These are phyloP conservation scores for Penicillium egyptiacum DNA, from an alignment of 495 filamentous ascomycete species.

Conservation along the genomic window DNA sequence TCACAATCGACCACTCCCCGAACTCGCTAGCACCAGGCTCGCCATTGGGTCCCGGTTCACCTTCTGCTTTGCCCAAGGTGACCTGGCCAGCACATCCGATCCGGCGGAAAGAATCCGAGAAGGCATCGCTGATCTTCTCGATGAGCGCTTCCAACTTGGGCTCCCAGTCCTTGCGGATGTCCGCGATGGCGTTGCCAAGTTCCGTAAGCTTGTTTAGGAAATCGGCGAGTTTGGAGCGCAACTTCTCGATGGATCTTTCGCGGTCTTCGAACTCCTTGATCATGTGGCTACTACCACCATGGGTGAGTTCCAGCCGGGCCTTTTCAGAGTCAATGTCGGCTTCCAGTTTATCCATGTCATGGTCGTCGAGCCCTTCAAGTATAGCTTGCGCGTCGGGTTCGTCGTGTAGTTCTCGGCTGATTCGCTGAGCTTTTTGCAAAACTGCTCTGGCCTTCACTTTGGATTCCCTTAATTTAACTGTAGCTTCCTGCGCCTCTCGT, in stretches of 20 bases:
- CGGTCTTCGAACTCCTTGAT: constrained; percentile 61
- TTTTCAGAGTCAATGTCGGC: constrained; percentile 71
- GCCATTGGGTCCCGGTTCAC: constrained; percentile 37
- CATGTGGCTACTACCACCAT: constrained; percentile 74
- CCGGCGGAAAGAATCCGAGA: constrained; percentile 84
- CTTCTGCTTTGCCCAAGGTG: constrained; percentile 53
- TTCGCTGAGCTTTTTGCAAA: constrained; percentile 34
- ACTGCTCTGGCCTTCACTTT: constrained; percentile 37
- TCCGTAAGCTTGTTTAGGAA: constrained; percentile 49
- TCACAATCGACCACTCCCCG: constrained; percentile 89
- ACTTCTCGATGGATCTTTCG: constrained; percentile 24
- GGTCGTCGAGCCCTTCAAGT: constrained; percentile 38
- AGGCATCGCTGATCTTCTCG: constrained; percentile 79
- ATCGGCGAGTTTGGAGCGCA: constrained; percentile 49
- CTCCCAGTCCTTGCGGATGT: constrained; percentile 69
- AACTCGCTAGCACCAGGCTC: constrained; percentile 71
- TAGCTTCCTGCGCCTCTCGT: constrained; percentile 39
- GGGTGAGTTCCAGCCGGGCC: constrained; percentile 73
- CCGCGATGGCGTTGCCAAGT: constrained; percentile 56
- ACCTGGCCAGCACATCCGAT: constrained; percentile 97
- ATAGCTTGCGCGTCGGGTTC: constrained; percentile 34
- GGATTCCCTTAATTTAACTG: constrained; percentile 30
- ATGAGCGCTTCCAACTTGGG: constrained; percentile 78
- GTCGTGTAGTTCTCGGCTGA: constrained; percentile 11
- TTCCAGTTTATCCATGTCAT: constrained; percentile 64